Percentiles rank a stretch among this genome's conserved stretches.
Conservation (phyloP, 306 rosid species). For the Cucurbita ficifolia region DNA sequence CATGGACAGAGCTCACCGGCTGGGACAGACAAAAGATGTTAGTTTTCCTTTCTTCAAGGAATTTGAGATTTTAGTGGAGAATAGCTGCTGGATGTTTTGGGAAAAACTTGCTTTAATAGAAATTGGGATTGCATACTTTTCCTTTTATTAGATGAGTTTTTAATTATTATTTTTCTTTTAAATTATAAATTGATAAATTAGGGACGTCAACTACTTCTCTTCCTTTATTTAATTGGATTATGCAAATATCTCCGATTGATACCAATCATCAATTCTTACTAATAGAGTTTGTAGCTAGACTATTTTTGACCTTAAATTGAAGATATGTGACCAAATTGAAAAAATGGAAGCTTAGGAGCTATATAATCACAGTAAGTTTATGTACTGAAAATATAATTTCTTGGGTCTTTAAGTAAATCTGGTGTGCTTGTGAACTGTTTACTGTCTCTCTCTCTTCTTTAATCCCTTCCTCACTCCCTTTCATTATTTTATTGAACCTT, state of each 20-base stretch:
- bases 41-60: conserved; percentile 19
- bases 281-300: background rate
- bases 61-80: background rate
- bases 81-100: background rate
- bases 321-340: background rate
- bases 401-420: background rate
- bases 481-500: background rate
- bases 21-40: conserved; percentile 98
- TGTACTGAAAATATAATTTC: background rate
- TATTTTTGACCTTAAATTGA: background rate
- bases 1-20: conserved; percentile 99
- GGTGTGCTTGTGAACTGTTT: background rate
- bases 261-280: background rate
- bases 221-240: too few relatives aligned
- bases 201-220: too few relatives aligned
- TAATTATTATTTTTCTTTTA: background rate
- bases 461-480: background rate
- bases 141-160: background rate
- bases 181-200: background rate
- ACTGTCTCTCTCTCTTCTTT: background rate
- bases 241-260: background rate
- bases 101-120: background rate
- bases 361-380: background rate
- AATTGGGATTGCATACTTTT: background rate
- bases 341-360: background rate